phyloP scores from a whole-genome alignment of 2,329 filamentous ascomycete genomes.

The Calonectria ilicicola region DNA sequence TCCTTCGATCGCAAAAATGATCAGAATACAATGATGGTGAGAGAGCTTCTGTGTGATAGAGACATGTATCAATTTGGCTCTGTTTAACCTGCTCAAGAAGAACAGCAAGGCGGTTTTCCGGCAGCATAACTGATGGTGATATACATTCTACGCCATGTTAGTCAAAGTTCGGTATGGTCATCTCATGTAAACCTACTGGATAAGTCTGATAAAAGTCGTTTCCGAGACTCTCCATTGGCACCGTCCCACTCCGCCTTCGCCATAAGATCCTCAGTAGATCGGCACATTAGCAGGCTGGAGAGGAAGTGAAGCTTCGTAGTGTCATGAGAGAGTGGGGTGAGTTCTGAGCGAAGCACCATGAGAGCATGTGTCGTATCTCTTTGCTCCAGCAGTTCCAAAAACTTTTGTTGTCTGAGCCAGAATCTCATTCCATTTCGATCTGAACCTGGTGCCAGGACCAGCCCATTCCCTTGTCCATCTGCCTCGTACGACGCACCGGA shows the following conservation, averaged over 20 bases:
- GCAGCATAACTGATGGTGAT: constrained; percentile 96
- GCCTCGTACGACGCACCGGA: constrained; percentile 63
- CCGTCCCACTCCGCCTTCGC: constrained; percentile 87
- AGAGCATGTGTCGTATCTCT: constrained; percentile 80
- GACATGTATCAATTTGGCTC: constrained; percentile 83
- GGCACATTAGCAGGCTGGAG: constrained; percentile 92
- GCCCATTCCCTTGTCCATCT: constrained; percentile 61
- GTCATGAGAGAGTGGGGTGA: constrained; percentile 88
- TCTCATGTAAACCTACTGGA: constrained; percentile 72
- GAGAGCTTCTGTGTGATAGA: constrained; percentile 86
- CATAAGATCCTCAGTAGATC: constrained; percentile 80
- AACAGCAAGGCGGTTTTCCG: constrained; percentile 86
- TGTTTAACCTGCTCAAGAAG: constrained; percentile 87
- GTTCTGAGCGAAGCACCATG: constrained; percentile 84
- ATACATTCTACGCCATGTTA: constrained; percentile 74
- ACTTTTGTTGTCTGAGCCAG: constrained; percentile 92
- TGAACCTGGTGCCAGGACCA: constrained; percentile 81
- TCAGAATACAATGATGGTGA: constrained; percentile 91
- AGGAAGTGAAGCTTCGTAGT: constrained; percentile 82
- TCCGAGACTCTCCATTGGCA: constrained; percentile 79
- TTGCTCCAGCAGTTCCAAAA: constrained; percentile 86
- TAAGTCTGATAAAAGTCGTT: constrained; percentile 80
- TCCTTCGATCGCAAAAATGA: constrained; percentile 82
- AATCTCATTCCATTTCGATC: constrained; percentile 87
- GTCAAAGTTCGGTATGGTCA: neutral